A percentile compares a stretch with the other conserved stretches of the same genome.
Evolutionary conservation across 2,329 filamentous ascomycete species (phyloP).

Genomic region (Knufia petricola): DNA sequence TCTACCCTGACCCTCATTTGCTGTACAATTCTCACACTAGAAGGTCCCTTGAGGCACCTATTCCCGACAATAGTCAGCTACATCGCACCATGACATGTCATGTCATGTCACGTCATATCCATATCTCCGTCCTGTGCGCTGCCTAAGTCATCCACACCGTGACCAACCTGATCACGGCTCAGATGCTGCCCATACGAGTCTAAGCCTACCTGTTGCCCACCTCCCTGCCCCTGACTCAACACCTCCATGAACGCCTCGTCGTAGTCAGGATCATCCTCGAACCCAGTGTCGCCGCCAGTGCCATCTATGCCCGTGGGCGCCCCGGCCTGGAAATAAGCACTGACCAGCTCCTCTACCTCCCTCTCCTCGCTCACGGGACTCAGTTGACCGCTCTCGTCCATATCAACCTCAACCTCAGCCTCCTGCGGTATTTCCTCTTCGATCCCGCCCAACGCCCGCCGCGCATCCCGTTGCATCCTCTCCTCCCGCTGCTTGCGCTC

Average conservation of each 20-base stretch:
- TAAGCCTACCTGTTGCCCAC: constrained; percentile 9
- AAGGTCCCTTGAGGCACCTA: too few species aligned
- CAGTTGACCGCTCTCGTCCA: constrained; percentile 11
- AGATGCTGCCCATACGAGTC: background rate
- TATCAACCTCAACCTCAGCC: constrained; percentile 11
- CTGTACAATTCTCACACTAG: too few species aligned
- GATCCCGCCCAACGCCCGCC: background rate
- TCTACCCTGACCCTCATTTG: too few species aligned
- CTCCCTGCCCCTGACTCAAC: constrained; percentile 38
- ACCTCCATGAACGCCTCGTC: constrained; percentile 58
- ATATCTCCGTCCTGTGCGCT: constrained; percentile 31
- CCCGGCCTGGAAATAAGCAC: constrained; percentile 7
- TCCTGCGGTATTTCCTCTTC: constrained; percentile 7
- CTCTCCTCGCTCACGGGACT: constrained; percentile 12
- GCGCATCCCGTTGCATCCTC: constrained; percentile 14
- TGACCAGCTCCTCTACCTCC: constrained; percentile 22
- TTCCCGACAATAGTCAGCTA: too few species aligned
- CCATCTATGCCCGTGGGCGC: constrained; percentile 19
- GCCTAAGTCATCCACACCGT: background rate
- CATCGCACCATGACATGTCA: too few species aligned
- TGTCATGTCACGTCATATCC: constrained; percentile 11
- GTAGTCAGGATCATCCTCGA: constrained; percentile 38
- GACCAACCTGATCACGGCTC: constrained; percentile 10
- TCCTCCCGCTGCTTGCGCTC: constrained; percentile 33
- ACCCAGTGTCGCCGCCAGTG: background rate